These are phyloP conservation scores for Ottelia alismoides DNA, from an alignment of 106 monocot species.

Conservation along the genomic window DNA sequence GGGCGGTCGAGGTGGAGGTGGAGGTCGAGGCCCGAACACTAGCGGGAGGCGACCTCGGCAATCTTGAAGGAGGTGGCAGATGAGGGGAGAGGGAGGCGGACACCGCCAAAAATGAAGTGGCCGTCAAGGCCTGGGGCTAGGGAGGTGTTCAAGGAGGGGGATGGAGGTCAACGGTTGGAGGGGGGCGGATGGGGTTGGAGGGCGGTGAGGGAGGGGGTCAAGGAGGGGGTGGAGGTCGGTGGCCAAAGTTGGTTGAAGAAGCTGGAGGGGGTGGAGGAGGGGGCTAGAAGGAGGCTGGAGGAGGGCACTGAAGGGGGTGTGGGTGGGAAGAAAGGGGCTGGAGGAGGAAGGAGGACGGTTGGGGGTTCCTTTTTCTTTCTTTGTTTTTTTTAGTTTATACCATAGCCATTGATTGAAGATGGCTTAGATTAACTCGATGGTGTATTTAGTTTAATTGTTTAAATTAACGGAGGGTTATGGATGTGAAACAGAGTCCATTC, in stretches of 20 bases:
- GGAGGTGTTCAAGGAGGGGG: not conserved
- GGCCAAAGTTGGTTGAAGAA: not conserved
- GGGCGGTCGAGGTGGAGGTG: constrained; percentile 34
- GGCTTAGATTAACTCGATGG: too few species aligned
- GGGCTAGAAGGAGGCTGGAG: not conserved
- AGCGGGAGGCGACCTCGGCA: not conserved
- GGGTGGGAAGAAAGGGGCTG: not conserved
- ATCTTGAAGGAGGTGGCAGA: not conserved
- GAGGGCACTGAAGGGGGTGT: not conserved
- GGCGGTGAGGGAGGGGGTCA: not conserved
- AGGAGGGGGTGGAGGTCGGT: not conserved
- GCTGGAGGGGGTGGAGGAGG: not conserved
- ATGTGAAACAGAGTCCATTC: too few species aligned
- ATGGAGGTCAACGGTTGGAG: not conserved
- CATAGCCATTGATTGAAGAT: not conserved
- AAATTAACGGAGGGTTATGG: too few species aligned
- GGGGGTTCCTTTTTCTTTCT: too few species aligned
- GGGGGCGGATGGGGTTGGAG: not conserved
- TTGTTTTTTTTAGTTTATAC: not conserved
- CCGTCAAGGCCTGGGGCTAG: not conserved
- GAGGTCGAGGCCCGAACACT: constrained; percentile 40
- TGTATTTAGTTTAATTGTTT: too few species aligned
- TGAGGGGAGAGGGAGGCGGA: not conserved
- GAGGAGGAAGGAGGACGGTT: not conserved
- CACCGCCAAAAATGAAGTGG: not conserved